Conservation (phyloP, 331 rosid species). For the Malus hybrid region DNA sequence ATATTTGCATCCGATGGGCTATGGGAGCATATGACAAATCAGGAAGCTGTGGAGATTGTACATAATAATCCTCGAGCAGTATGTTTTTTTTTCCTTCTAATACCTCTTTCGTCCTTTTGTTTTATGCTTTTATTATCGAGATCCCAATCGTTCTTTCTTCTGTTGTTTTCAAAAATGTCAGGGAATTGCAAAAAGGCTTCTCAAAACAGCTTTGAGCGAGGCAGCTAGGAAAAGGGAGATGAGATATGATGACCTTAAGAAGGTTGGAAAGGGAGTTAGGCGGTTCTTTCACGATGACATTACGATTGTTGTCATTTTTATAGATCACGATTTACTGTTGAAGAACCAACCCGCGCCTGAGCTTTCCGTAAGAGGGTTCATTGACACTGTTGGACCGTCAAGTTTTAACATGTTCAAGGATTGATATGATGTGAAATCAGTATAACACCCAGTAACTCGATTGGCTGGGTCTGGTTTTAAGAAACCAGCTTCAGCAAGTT, state of each 20-base stretch:
- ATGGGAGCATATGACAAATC: slow-evolving; percentile 76
- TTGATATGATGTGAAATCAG: slow-evolving; percentile 17
- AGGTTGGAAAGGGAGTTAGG: slow-evolving; percentile 56
- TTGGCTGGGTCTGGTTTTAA: slow-evolving; percentile 15
- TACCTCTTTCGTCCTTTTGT: background rate
- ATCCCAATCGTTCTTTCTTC: background rate
- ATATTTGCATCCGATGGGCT: slow-evolving; percentile 86
- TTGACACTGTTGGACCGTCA: slow-evolving; percentile 59
- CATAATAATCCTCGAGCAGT: slow-evolving; percentile 55
- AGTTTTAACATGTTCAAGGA: slow-evolving; percentile 40
- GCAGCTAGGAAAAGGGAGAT: slow-evolving; percentile 68
- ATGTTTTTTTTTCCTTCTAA: slow-evolving; percentile 1
- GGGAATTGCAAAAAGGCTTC: slow-evolving; percentile 75
- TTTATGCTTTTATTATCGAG: background rate
- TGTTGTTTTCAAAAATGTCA: slow-evolving; percentile 21
- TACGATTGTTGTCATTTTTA: slow-evolving; percentile 62
- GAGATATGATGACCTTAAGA: slow-evolving; percentile 71
- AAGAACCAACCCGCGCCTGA: slow-evolving; percentile 44
- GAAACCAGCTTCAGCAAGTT: slow-evolving; percentile 20
- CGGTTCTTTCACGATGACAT: slow-evolving; percentile 77
- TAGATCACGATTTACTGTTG: slow-evolving; percentile 50
- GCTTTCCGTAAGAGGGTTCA: slow-evolving; percentile 62
- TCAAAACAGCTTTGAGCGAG: slow-evolving; percentile 51
- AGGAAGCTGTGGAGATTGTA: slow-evolving; percentile 76
- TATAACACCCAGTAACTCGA: slow-evolving; percentile 17